Base-by-base conservation (phyloP, 78 protist species). In the Bodo saltans region DNA sequence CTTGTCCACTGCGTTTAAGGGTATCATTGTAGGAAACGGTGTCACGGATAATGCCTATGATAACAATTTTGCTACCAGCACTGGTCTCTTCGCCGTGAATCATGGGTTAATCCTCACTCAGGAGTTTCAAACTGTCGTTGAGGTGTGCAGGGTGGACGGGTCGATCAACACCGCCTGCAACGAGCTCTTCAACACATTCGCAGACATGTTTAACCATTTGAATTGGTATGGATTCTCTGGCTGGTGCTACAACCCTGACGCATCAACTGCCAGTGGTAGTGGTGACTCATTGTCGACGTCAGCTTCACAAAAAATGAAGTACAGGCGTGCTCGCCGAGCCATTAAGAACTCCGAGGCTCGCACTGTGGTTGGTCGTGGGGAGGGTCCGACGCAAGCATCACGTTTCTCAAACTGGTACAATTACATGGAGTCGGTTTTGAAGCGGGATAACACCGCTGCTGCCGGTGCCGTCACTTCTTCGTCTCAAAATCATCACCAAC, bases 221-320 rank as follows among this genome's bases (percentile, higher is more conserved):
- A 39, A 76, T 38, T 28, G 35, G 33, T 76, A 76, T 67, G 41
- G 42, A 47, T 11, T 39, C 34, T 76, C 38, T 67, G 81, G 81
- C 69, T 28, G 42, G 53, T 76, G 81, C 81, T 12, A 42, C 81
- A 40, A 4, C 60, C 29, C 52, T 28, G 41, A 71, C 60, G 17
- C 8, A 17, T 47, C 60, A 17, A n/a, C n/a, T n/a, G n/a, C n/a
- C n/a, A n/a, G n/a, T n/a, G n/a, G n/a, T n/a, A n/a, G n/a, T n/a
- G n/a, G n/a, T n/a, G n/a, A n/a, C n/a, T n/a, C n/a, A n/a, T n/a
- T n/a, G n/a, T n/a, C n/a, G n/a, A n/a, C n/a, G n/a, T n/a, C n/a
- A n/a, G n/a, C n/a, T n/a, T n/a, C n/a, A n/a, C n/a, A n/a, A n/a
- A n/a, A n/a, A n/a, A n/a, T n/a, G n/a, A n/a, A n/a, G n/a, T n/a